phyloP scores from a whole-genome alignment of 352 stramenopile species.

The Globisporangium echinulatum region DNA sequence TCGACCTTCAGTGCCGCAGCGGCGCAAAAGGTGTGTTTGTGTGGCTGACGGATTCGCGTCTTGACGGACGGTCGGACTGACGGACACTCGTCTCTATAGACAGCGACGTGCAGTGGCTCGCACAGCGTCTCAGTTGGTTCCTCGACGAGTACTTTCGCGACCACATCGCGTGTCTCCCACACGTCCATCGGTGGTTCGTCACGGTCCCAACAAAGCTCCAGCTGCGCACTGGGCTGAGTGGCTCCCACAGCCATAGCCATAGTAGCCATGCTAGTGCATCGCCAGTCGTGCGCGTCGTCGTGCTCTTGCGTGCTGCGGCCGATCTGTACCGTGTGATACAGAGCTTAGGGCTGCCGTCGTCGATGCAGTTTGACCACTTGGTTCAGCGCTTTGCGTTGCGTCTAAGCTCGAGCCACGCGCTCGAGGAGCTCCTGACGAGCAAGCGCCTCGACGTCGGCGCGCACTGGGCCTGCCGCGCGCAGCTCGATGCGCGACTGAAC shows the following conservation, averaged over 20 bases:
- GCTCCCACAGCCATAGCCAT: constrained; percentile 1
- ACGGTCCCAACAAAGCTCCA: constrained; percentile 48
- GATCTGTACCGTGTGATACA: constrained; percentile 24
- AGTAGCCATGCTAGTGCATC: constrained; percentile 9
- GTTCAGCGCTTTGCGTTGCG: constrained; percentile 10
- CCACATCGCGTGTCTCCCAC: constrained; percentile 49
- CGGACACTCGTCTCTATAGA: constrained; percentile 19
- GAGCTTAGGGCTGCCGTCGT: constrained; percentile 15
- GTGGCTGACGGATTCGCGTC: background rate
- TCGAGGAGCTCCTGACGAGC: constrained; percentile 54
- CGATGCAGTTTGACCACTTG: constrained; percentile 17
- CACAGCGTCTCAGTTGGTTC: constrained; percentile 44
- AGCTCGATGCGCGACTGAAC: constrained; percentile 52
- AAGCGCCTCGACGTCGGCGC: constrained; percentile 45
- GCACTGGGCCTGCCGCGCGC: constrained; percentile 44
- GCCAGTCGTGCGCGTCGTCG: constrained; percentile 49
- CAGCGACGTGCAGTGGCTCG: constrained; percentile 31
- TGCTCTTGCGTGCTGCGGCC: constrained; percentile 16
- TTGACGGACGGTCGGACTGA: too few relatives aligned
- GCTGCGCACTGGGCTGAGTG: constrained; percentile 23
- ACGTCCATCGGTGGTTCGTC: constrained; percentile 62
- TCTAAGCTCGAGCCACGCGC: constrained; percentile 9
- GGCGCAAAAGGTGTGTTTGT: constrained; percentile 39
- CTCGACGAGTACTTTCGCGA: constrained; percentile 48
- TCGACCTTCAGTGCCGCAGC: constrained; percentile 47